Evolutionary conservation across 1,139 yeast species (phyloP).

Genomic region (Geotrichum australiense): DNA sequence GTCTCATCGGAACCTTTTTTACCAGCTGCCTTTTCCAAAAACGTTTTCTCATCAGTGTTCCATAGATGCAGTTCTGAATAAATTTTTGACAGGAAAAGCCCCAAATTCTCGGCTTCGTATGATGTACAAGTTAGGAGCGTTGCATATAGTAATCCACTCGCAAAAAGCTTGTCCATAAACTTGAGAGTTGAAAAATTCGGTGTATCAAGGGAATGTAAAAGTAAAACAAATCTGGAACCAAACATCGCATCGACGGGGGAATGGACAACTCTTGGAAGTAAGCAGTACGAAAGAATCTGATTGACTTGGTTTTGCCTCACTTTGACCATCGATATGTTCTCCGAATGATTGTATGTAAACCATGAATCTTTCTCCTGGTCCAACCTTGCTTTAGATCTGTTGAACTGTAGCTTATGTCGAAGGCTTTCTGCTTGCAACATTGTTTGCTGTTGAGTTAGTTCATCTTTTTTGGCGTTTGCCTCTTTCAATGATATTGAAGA

Average conservation of each 20-base stretch:
- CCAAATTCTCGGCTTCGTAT: slow-evolving; percentile 74
- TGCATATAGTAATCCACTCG: slow-evolving; percentile 46
- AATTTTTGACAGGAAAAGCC: slow-evolving; percentile 60
- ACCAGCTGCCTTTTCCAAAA: slow-evolving; percentile 31
- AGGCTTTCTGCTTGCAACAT: slow-evolving; percentile 28
- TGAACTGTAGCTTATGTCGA: slow-evolving; percentile 34
- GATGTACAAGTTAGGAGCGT: slow-evolving; percentile 67
- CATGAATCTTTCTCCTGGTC: slow-evolving; percentile 32
- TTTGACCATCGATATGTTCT: slow-evolving; percentile 24
- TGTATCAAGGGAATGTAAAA: slow-evolving; percentile 41
- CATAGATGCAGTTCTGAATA: slow-evolving; percentile 44
- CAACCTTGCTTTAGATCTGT: slow-evolving; percentile 30
- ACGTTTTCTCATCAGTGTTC: slow-evolving; percentile 33
- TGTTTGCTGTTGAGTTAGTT: slow-evolving; percentile 22
- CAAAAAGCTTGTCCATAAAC: slow-evolving; percentile 46
- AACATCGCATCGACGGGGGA: slow-evolving; percentile 83
- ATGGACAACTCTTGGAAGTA: slow-evolving; percentile 69
- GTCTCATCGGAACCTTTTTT: slow-evolving; percentile 21
- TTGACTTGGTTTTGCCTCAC: slow-evolving; percentile 29
- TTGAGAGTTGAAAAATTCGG: slow-evolving; percentile 41
- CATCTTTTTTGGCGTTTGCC: slow-evolving; percentile 21
- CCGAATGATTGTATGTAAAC: slow-evolving; percentile 26
- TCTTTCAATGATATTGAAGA: slow-evolving; percentile 15
- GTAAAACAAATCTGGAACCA: slow-evolving; percentile 54
- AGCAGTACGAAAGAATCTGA: slow-evolving; percentile 53